A percentile compares a stretch with the other conserved stretches of the same genome.
Conservation (phyloP, 305 asterid species). For the Fraxinus albicans region DNA sequence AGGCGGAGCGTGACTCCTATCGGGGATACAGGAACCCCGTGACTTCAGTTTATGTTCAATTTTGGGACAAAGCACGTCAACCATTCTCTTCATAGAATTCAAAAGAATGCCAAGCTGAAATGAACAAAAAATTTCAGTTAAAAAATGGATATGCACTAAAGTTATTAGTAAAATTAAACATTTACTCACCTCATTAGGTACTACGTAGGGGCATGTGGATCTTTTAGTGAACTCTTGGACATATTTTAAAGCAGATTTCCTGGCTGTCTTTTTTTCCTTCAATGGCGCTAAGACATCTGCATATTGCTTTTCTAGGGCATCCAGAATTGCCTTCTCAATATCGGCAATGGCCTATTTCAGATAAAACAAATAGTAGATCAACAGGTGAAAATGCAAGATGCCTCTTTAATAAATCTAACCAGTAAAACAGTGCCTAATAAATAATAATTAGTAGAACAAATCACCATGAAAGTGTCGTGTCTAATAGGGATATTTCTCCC, state of each 20-base stretch:
- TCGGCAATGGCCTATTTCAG: slow-evolving; percentile 51
- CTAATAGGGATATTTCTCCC: neutral
- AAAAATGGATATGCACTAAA: neutral
- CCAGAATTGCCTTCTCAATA: slow-evolving; percentile 52
- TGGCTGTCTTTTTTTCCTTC: slow-evolving; percentile 44
- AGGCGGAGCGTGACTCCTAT: slow-evolving; percentile 42
- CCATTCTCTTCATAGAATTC: slow-evolving; percentile 56
- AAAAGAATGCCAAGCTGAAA: slow-evolving; percentile 51
- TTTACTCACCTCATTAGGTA: slow-evolving; percentile 45
- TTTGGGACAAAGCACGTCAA: slow-evolving; percentile 47
- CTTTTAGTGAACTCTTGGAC: slow-evolving; percentile 52
- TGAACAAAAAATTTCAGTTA: neutral
- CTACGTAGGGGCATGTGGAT: slow-evolving; percentile 37
- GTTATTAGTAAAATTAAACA: neutral
- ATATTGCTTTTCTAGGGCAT: slow-evolving; percentile 54
- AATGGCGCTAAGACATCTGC: slow-evolving; percentile 52
- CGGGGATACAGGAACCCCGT: slow-evolving; percentile 54
- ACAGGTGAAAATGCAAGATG: neutral
- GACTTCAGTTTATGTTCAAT: slow-evolving; percentile 49
- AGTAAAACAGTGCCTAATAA: neutral
- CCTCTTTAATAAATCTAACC: neutral
- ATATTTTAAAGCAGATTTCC: slow-evolving; percentile 49
- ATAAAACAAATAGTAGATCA: neutral
- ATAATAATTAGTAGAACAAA: neutral
- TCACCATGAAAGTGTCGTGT: neutral